Base-by-base conservation (phyloP, 2,329 filamentous ascomycete species). In the Penicillium frequentans region DNA sequence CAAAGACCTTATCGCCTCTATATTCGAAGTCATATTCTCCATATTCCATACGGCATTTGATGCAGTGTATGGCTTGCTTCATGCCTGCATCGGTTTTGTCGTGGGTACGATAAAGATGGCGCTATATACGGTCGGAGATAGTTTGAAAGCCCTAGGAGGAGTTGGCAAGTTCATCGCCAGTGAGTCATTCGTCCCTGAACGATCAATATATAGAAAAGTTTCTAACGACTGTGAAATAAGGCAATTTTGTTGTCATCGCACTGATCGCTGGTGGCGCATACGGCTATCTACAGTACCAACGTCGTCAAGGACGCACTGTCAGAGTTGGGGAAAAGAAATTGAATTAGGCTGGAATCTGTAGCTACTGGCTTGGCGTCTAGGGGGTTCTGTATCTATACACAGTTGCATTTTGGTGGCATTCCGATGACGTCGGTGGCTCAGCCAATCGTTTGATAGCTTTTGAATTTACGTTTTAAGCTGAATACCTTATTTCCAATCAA, bases 11-110 rank as follows among this genome's bases (percentile, higher is more conserved):
- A 27, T 64, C 9, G 11, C 33, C 11, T 61, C 62, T 1, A 5
- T 64, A 2, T 58, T 64, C n/a, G 62, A 64, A 53, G 53, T 64
- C 23, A 57, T 63, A 47, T 63, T 63, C 45, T 63, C 62, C 5
- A 46, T 57, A 2, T 46, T 58, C 23, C 45, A 52, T 8, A 49
- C 29, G 5, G 52, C 54, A 5, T 52, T 64, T 16, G 47, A 60
- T 53, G 27, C 44, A 4, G 47, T 55, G 1, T 46, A 31, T 13
- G 50, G 49, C 8, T 16, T 60, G 2, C 27, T 63, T 39, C 21
- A n/a, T 23, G 42, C 50, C 6, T 5, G 59, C 13, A 26, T 56
- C 47, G 14, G 49, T 6, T 58, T 56, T 23, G 35, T 64, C 16
- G 43, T 44, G n/a, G 52, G 51, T 1, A 51, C 55, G 5, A 4